These are phyloP conservation scores for Mucor sp. DNA, from an alignment of 371 early-diverging fungal species.

Conservation along the genomic window DNA sequence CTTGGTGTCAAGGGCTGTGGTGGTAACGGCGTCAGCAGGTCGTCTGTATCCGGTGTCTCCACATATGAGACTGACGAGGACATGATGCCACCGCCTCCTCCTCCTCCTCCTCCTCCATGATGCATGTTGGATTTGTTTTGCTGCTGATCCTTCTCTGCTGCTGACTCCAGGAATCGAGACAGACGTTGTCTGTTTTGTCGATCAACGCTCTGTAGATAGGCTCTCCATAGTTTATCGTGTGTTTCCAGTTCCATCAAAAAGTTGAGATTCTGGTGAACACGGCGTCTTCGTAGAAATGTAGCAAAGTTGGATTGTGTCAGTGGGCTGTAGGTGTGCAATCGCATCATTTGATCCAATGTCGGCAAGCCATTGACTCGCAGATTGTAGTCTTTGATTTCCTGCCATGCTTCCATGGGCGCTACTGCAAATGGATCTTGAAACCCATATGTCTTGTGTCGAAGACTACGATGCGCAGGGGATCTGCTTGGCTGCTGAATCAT, in stretches of 20 bases:
- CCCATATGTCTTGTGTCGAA: constrained; percentile 41
- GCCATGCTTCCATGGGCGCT: constrained; percentile 55
- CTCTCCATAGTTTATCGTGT: constrained; percentile 51
- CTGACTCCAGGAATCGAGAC: constrained; percentile 35
- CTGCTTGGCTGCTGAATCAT: constrained; percentile 19
- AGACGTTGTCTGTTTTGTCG: constrained; percentile 39
- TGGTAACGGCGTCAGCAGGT: constrained; percentile 23
- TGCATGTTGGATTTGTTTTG: background rate
- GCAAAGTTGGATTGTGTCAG: constrained; percentile 45
- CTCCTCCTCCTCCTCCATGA: background rate
- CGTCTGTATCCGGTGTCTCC: constrained; percentile 38
- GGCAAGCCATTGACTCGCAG: constrained; percentile 50
- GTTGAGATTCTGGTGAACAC: constrained; percentile 45
- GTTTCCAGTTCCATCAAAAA: constrained; percentile 50
- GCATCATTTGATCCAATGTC: constrained; percentile 54
- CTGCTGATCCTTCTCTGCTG: constrained; percentile 22
- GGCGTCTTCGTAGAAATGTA: constrained; percentile 36
- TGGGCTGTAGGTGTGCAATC: constrained; percentile 39
- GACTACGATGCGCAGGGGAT: constrained; percentile 15
- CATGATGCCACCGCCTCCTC: constrained; percentile 5
- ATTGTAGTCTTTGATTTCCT: constrained; percentile 54
- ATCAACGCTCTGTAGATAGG: constrained; percentile 34
- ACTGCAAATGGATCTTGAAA: constrained; percentile 47
- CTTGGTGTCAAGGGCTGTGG: constrained; percentile 18
- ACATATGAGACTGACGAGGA: constrained; percentile 4